Base-by-base conservation (phyloP, 495 filamentous ascomycete genomes). In the Talaromyces adpressus region DNA sequence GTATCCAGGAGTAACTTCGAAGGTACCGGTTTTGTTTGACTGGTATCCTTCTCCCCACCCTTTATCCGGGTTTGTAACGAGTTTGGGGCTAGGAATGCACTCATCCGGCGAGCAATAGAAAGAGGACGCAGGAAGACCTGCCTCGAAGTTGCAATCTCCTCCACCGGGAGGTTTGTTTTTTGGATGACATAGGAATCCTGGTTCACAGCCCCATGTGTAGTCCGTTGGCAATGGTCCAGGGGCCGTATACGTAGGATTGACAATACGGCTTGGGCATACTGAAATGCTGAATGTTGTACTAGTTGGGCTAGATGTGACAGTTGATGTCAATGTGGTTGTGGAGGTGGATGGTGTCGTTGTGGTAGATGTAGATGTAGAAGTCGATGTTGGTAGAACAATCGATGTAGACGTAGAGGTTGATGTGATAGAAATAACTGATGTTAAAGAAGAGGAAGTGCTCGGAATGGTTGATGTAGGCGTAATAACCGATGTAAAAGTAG, bases 131-230 rank as follows among this genome's bases (percentile, higher is more conserved):
- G 66, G 66, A 6, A 63, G 63, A 5, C 66, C 66, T 14, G 20
- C 63, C 36, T 62, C 63, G 30, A 68, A 68, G 34, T 68, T 68
- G 56, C 63, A 65, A 32, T 57, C 54, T 32, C 45, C 60, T 14
- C 59, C 59, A 49, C 59, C 59, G 83, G 72, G 4, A 20, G 57
- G 57, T 34, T 36, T 59, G 72, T 74, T 25, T n/a, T 57, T 58
- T 1, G 66, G 67, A 39, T 72, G 64, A 71, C 89, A 91, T 22
- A 91, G 72, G 14, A 64, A 84, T 1, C 88, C 88, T 9, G 89
- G 85, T 8, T 71, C 59, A 64, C 89, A 27, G 65, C 64, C 16
- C 65, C 65, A 66, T 29, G 57, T 64, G 47, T 64, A 66, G 29
- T 66, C 62, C 8, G 65, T 66, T 23, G 65, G 65, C 1, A 64